Conservation (phyloP, 2,329 filamentous ascomycete genomes). For the Penicillium glabrum region DNA sequence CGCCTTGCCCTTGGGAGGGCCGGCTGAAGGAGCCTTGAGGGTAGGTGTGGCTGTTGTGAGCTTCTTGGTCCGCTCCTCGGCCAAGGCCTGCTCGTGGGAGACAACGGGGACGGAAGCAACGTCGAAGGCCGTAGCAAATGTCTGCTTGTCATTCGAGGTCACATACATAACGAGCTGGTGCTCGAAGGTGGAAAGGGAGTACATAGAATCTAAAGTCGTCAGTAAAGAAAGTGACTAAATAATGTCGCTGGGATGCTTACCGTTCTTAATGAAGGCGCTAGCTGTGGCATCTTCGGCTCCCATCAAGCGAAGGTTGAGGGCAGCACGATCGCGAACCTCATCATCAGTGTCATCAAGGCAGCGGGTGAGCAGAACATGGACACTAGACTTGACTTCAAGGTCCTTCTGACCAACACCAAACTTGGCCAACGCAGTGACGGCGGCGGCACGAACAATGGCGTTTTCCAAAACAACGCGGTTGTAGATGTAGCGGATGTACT, state of each 20-base stretch:
- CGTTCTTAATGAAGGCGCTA: constrained; percentile 86
- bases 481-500: constrained; percentile 99
- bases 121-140: constrained; percentile 84
- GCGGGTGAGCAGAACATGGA: constrained; percentile 85
- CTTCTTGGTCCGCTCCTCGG: constrained; percentile 96
- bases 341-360: constrained; percentile 97
- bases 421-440: constrained; percentile 92
- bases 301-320: constrained; percentile 90
- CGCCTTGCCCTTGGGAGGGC: constrained; percentile 69
- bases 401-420: constrained; percentile 97
- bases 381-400: constrained; percentile 92
- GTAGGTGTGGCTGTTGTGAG: constrained; percentile 89
- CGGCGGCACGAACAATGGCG: constrained; percentile 89
- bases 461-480: constrained; percentile 98
- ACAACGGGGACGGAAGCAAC: constrained; percentile 88
- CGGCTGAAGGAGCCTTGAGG: constrained; percentile 85
- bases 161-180: constrained; percentile 98
- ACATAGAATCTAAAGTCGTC: constrained; percentile 74
- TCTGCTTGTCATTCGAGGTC: constrained; percentile 83
- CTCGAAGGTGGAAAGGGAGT: constrained; percentile 90
- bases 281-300: constrained; percentile 85
- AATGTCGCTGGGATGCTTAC: constrained; percentile 47
- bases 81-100: constrained; percentile 91
- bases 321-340: constrained; percentile 93
- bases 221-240: constrained; percentile 14